Conservation (phyloP, 2,329 filamentous ascomycete genomes). For the Fusarium sp. region DNA sequence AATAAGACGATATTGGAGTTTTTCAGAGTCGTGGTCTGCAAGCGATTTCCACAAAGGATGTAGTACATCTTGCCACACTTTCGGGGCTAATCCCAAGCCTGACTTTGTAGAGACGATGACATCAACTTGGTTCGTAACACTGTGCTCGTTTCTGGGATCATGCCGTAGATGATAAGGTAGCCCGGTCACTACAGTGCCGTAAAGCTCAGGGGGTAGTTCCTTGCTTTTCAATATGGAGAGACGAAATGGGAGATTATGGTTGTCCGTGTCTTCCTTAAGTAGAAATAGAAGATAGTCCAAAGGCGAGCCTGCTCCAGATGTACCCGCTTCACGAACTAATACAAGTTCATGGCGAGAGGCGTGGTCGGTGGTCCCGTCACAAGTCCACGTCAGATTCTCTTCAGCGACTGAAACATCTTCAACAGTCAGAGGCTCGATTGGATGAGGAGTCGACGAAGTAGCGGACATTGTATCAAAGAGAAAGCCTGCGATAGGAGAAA, state of each 20-base stretch:
- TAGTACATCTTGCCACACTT: conserved; percentile 67
- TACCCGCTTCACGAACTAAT: conserved; percentile 39
- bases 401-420: conserved; percentile 40
- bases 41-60: conserved; percentile 64
- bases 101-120: conserved; percentile 75
- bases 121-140: conserved; percentile 57
- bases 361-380: conserved; percentile 20
- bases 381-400: conserved; percentile 46
- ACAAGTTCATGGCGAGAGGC: conserved; percentile 45
- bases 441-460: background rate
- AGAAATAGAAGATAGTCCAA: conserved; percentile 52
- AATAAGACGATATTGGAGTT: conserved; percentile 55
- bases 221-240: conserved; percentile 47
- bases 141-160: conserved; percentile 31
- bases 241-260: conserved; percentile 42
- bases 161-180: conserved; percentile 54
- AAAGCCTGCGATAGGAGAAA: background rate
- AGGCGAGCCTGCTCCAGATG: background rate
- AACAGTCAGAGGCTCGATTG: conserved; percentile 9
- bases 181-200: conserved; percentile 50
- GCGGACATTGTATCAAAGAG: conserved; percentile 21
- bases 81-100: conserved; percentile 67
- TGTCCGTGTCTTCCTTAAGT: conserved; percentile 51
- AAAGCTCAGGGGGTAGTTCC: conserved; percentile 52
- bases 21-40: conserved; percentile 26